A percentile compares a stretch with the other conserved stretches of the same genome.
Evolutionary conservation across 768 basidiomycete genomes (phyloP).

Genomic region (Mycena crocata): DNA sequence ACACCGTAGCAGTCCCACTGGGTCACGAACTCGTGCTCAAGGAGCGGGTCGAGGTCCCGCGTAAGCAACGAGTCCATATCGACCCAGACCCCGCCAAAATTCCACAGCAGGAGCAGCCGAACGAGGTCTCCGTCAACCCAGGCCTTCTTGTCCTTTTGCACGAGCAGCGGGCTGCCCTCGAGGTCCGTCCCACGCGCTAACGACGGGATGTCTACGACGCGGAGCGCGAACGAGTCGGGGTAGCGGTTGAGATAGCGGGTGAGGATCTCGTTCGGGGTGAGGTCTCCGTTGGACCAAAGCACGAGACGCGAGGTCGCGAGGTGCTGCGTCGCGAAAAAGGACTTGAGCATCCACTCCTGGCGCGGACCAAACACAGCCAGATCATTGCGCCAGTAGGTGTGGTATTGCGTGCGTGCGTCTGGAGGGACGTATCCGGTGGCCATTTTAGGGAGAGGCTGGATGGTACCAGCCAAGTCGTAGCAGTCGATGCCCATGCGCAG

Average conservation of each 20-base stretch:
- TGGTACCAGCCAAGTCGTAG: constrained; percentile 91
- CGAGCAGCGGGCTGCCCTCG: constrained; percentile 71
- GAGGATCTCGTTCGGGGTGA: constrained; percentile 67
- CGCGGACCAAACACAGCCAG: constrained; percentile 83
- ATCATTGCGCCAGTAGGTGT: constrained; percentile 96
- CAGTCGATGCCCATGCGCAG: constrained; percentile 89
- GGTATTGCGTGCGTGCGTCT: constrained; percentile 73
- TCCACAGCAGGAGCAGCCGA: constrained; percentile 89
- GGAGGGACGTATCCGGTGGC: constrained; percentile 39
- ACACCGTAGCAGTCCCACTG: constrained; percentile 99
- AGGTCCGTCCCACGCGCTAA: constrained; percentile 85
- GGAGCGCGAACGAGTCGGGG: constrained; percentile 78
- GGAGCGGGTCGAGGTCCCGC: constrained; percentile 84
- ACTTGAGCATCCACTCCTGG: constrained; percentile 92
- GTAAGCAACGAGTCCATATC: constrained; percentile 98
- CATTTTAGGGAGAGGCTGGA: constrained; percentile 52
- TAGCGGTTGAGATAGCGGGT: constrained; percentile 67
- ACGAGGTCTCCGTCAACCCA: constrained; percentile 97
- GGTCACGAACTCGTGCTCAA: constrained; percentile 96
- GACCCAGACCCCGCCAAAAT: constrained; percentile 93
- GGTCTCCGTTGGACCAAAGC: constrained; percentile 93
- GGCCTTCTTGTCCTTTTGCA: constrained; percentile 77
- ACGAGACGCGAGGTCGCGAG: constrained; percentile 70
- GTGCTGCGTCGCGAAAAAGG: constrained; percentile 94
- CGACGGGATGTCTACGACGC: constrained; percentile 70